Evolutionary conservation across 2,329 filamentous ascomycete genomes (phyloP).

Genomic region (Penicillium glabrum): DNA sequence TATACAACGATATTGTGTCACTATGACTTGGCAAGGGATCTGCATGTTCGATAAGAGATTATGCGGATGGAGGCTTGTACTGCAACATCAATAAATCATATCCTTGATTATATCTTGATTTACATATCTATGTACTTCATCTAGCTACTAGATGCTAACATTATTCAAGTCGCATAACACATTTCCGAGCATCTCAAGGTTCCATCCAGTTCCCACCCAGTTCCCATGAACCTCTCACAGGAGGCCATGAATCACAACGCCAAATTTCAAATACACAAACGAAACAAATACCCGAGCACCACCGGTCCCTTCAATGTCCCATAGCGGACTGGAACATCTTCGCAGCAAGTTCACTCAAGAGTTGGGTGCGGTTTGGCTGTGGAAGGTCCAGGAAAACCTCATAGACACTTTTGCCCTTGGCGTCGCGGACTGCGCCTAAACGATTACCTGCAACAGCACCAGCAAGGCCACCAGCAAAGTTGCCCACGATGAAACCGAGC

Average conservation of each 20-base stretch:
- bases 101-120: background rate
- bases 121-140: background rate
- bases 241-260: background rate
- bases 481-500: conserved; percentile 92
- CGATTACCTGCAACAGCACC: conserved; percentile 91
- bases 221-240: background rate
- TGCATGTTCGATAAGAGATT: conserved; percentile 1
- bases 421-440: conserved; percentile 84
- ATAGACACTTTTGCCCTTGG: conserved; percentile 93
- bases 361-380: conserved; percentile 73
- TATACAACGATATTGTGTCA: background rate
- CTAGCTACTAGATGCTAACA: background rate
- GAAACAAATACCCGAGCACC: background rate
- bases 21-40: background rate
- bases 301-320: conserved; percentile 18
- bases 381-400: conserved; percentile 85
- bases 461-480: conserved; percentile 83
- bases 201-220: background rate
- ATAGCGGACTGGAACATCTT: conserved; percentile 68
- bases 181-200: background rate
- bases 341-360: conserved; percentile 80
- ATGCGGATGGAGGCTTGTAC: background rate
- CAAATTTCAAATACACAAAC: background rate
- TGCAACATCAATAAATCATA: background rate
- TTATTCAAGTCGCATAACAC: background rate